phyloP scores from a whole-genome alignment of 1,139 yeast genomes.

The Taiozyma onychis region DNA sequence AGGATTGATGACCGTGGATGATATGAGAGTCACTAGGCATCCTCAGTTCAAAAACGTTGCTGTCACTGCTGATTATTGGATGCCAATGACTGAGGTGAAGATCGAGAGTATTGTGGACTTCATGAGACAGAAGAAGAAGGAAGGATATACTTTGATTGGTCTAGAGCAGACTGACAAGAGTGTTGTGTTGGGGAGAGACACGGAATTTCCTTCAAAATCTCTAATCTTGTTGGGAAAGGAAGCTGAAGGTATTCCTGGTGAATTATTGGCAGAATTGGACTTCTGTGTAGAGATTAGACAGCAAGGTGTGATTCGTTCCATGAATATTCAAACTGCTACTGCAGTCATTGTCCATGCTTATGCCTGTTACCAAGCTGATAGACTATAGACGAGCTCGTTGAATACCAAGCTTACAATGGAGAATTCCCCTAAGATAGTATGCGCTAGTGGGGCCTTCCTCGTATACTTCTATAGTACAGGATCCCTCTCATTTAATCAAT shows the following conservation, averaged over 20 bases:
- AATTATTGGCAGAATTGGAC: conserved; percentile 74
- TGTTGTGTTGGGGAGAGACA: conserved; percentile 54
- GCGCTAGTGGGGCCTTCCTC: too few species aligned
- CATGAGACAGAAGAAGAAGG: conserved; percentile 57
- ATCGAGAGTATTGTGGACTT: conserved; percentile 47
- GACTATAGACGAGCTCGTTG: not conserved
- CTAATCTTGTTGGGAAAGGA: conserved; percentile 79
- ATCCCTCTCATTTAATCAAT: too few species aligned
- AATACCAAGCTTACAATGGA: not conserved
- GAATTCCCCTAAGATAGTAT: not conserved
- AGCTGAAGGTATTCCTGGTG: conserved; percentile 89
- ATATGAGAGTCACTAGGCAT: conserved; percentile 53
- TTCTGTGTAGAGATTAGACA: conserved; percentile 88
- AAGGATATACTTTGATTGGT: conserved; percentile 85
- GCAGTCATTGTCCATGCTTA: conserved; percentile 93
- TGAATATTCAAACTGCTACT: conserved; percentile 96
- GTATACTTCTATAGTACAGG: too few species aligned
- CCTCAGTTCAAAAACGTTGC: conserved; percentile 82
- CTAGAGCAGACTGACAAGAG: conserved; percentile 91
- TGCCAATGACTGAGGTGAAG: conserved; percentile 86
- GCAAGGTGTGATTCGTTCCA: conserved; percentile 84
- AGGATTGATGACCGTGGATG: conserved; percentile 72
- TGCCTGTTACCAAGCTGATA: conserved; percentile 30
- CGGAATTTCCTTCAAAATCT: conserved; percentile 74
- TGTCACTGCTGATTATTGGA: conserved; percentile 92